Evolutionary conservation across 2,329 filamentous ascomycete species (phyloP).

Genomic region (Aspergillus brasiliensis): DNA sequence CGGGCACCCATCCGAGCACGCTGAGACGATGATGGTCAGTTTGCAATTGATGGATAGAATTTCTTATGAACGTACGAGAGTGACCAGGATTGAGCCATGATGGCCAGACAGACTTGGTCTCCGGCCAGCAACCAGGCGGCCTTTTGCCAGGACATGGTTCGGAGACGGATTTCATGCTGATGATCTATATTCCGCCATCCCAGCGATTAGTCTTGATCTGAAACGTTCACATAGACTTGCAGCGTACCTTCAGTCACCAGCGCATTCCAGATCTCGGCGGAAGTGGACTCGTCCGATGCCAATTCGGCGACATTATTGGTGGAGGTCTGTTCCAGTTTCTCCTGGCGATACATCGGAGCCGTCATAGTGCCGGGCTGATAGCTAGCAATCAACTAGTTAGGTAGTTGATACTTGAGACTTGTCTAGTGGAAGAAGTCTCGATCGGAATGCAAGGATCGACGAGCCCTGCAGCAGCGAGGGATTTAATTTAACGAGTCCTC

Average conservation of each 20-base stretch:
- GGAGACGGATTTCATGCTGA: slow-evolving; percentile 50
- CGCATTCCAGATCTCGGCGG: slow-evolving; percentile 1
- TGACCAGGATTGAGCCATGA: slow-evolving; percentile 56
- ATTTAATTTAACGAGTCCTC: not conserved
- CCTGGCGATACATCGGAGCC: not conserved
- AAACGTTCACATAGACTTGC: not conserved
- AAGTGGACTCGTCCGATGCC: not conserved
- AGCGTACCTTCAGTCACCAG: slow-evolving; percentile 1
- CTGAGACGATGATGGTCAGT: not conserved
- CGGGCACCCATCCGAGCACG: slow-evolving; percentile 6
- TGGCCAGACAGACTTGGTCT: slow-evolving; percentile 55
- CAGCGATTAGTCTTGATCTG: not conserved
- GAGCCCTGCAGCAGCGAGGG: not conserved
- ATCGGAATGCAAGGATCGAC: not conserved
- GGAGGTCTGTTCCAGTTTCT: not conserved
- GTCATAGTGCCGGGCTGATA: not conserved
- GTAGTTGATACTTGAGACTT: no score
- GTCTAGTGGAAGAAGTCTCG: not conserved
- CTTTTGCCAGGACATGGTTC: slow-evolving; percentile 58
- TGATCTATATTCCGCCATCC: not conserved
- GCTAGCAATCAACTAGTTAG: no score
- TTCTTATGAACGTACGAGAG: slow-evolving; percentile 42
- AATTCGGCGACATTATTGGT: slow-evolving; percentile 1
- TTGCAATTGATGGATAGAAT: not conserved
- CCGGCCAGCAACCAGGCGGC: slow-evolving; percentile 52